Conservation (phyloP, 306 rosid species). For the Trifolium fragiferum region DNA sequence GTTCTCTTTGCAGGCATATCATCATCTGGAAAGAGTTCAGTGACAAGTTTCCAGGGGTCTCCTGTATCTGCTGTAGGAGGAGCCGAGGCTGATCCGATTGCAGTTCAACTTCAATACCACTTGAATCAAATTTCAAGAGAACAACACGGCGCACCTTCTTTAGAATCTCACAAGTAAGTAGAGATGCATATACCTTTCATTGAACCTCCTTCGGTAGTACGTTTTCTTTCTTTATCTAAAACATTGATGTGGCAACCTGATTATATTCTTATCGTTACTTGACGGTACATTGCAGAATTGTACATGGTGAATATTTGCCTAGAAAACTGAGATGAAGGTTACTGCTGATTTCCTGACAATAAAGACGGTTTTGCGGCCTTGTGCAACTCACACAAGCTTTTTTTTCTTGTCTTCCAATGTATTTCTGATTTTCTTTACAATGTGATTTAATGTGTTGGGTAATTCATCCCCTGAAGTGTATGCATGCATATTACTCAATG, state of each 20-base stretch:
- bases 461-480: slow-evolving; percentile 29
- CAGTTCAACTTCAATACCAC: slow-evolving; percentile 62
- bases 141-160: slow-evolving; percentile 55
- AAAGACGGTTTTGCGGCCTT: slow-evolving; percentile 41
- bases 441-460: slow-evolving; percentile 44
- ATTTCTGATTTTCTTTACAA: slow-evolving; percentile 10
- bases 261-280: slow-evolving; percentile 24
- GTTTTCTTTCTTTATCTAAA: slow-evolving; percentile 19
- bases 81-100: slow-evolving; percentile 48
- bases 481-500: slow-evolving; percentile 20
- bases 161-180: slow-evolving; percentile 69
- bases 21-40: slow-evolving; percentile 51
- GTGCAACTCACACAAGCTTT: slow-evolving; percentile 45
- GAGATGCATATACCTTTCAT: slow-evolving; percentile 14
- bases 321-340: slow-evolving; percentile 44
- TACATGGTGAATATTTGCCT: slow-evolving; percentile 53
- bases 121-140: slow-evolving; percentile 58
- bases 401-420: slow-evolving; percentile 38
- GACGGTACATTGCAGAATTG: slow-evolving; percentile 59
- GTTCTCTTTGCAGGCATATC: slow-evolving; percentile 67
- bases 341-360: slow-evolving; percentile 33
- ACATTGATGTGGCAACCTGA: neutral
- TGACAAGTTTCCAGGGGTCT: slow-evolving; percentile 60
- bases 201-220: slow-evolving; percentile 15
- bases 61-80: slow-evolving; percentile 52